A percentile compares a stretch with the other conserved stretches of the same genome.
Evolutionary conservation across 2,329 filamentous ascomycete species (phyloP).

Genomic region (Fusarium staphyleae): DNA sequence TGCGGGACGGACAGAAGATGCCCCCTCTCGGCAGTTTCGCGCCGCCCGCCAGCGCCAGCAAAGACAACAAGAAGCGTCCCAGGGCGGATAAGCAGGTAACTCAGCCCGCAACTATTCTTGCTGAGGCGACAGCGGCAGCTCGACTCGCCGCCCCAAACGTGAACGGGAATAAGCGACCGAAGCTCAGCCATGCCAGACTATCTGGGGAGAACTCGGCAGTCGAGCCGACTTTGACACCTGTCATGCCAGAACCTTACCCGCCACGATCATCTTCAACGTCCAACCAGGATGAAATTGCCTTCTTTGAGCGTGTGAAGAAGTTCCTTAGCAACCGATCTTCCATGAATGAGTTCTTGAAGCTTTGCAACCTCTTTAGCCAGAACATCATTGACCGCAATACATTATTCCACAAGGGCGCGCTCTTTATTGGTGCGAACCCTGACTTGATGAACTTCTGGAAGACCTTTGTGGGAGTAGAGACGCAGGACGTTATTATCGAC

Average conservation of each 20-base stretch:
- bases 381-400: constrained; percentile 88
- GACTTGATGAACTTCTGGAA: constrained; percentile 93
- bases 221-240: constrained; percentile 87
- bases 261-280: constrained; percentile 77
- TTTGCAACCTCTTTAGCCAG: constrained; percentile 94
- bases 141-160: constrained; percentile 44
- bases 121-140: constrained; percentile 51
- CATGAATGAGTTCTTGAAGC: constrained; percentile 95
- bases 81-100: constrained; percentile 64
- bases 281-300: constrained; percentile 83
- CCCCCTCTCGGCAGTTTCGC: constrained; percentile 96
- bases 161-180: constrained; percentile 69
- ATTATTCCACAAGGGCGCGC: constrained; percentile 80
- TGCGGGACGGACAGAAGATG: constrained; percentile 75
- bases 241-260: constrained; percentile 85
- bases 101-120: constrained; percentile 54
- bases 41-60: constrained; percentile 78
- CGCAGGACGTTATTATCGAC: constrained; percentile 78
- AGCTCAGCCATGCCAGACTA: constrained; percentile 73
- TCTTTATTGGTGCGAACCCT: constrained; percentile 85
- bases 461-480: constrained; percentile 79
- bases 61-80: constrained; percentile 89
- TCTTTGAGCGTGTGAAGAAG: constrained; percentile 97
- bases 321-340: constrained; percentile 90
- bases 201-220: constrained; percentile 67